phyloP scores from a whole-genome alignment of 768 basidiomycete genomes.

The Macrolepiota fuliginosa region DNA sequence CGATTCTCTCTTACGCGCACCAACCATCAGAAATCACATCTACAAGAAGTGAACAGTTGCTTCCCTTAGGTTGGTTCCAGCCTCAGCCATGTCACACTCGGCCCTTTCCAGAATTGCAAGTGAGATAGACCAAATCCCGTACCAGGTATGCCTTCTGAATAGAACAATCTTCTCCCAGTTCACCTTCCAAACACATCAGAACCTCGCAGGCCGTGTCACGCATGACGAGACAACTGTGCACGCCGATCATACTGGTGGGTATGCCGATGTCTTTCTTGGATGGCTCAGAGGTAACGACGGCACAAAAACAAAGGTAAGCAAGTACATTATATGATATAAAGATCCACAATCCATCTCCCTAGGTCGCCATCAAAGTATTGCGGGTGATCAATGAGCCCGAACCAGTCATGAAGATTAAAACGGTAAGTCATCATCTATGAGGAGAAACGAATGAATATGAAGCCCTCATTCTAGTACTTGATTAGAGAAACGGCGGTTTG shows the following conservation, averaged over 20 bases:
- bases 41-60: background rate
- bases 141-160: background rate
- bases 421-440: background rate
- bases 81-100: background rate
- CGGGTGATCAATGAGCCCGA: background rate
- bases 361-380: constrained; percentile 2
- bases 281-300: background rate
- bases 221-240: background rate
- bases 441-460: background rate
- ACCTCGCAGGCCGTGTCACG: background rate
- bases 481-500: constrained; percentile 17
- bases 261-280: background rate
- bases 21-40: background rate
- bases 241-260: background rate
- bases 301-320: background rate
- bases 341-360: background rate
- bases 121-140: background rate
- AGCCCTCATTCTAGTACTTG: background rate
- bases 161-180: background rate
- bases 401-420: background rate
- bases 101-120: background rate
- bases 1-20: too few species aligned
- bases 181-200: background rate
- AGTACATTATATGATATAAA: too few species aligned
- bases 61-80: background rate